phyloP scores from a whole-genome alignment of 192 early-diverging fungal genomes.

The Rhizoclosmatium globosum region DNA sequence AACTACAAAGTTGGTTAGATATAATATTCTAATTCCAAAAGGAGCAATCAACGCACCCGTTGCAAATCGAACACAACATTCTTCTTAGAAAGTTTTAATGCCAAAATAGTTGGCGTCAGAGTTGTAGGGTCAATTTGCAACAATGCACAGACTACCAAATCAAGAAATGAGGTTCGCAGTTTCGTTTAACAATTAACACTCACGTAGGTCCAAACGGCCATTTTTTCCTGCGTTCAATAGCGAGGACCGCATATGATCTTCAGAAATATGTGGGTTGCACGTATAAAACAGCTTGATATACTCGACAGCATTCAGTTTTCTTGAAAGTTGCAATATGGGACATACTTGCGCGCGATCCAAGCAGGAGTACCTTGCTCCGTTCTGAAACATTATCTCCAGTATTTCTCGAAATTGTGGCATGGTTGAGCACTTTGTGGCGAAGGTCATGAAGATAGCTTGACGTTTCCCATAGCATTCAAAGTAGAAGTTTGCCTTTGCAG shows the following conservation, averaged over 20 bases:
- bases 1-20: too few species aligned
- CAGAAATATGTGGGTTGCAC: background rate
- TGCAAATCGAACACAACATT: background rate
- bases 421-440: background rate
- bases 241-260: background rate
- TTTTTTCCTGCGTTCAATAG: background rate
- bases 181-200: too few species aligned
- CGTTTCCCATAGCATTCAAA: too few species aligned
- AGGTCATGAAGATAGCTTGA: background rate
- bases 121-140: background rate
- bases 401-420: background rate
- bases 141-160: background rate
- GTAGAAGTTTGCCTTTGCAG: background rate
- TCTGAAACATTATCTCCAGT: background rate
- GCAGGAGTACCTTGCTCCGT: background rate
- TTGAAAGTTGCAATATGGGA: background rate
- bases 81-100: background rate
- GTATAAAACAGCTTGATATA: background rate
- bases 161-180: background rate
- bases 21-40: too few species aligned
- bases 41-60: background rate
- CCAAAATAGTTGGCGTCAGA: background rate
- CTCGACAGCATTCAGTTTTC: background rate
- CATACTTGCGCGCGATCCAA: background rate
- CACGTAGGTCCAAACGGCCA: background rate